Conservation (phyloP, 2,329 filamentous ascomycete genomes). For the Pyrenochaeta sp. region DNA sequence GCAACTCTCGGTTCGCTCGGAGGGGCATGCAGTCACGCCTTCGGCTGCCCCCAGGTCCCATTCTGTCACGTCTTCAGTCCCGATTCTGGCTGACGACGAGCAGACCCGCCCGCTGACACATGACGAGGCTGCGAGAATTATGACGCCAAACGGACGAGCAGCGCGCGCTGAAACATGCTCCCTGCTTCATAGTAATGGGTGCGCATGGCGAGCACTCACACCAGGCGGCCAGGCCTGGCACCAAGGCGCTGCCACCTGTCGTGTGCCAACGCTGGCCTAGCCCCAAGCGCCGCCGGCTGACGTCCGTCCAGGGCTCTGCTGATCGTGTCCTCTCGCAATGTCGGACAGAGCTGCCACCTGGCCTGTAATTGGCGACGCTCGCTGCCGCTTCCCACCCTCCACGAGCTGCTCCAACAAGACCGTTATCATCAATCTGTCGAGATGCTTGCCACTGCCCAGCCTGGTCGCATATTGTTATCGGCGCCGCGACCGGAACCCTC, state of each 20-base stretch:
- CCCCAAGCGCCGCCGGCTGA: constrained; percentile 28
- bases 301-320: constrained; percentile 15
- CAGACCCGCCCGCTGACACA: neutral
- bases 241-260: constrained; percentile 16
- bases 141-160: constrained; percentile 14
- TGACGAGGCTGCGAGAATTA: constrained; percentile 23
- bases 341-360: constrained; percentile 32
- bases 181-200: constrained; percentile 28
- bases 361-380: constrained; percentile 29
- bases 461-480: constrained; percentile 14
- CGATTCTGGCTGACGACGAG: neutral
- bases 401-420: constrained; percentile 20
- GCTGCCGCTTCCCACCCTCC: constrained; percentile 13
- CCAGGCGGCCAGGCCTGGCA: constrained; percentile 9
- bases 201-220: neutral
- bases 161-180: constrained; percentile 33
- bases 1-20: constrained; percentile 9
- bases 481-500: constrained; percentile 10
- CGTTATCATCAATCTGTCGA: constrained; percentile 35
- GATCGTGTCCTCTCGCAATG: constrained; percentile 17
- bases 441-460: constrained; percentile 26
- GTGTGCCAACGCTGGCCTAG: constrained; percentile 29
- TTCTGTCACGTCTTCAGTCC: neutral
- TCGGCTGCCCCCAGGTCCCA: neutral
- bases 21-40: neutral